Percentiles rank a stretch among this genome's conserved stretches.
Evolutionary conservation across 257 asterid genomes (phyloP).

Genomic region (Jasminum sambac): DNA sequence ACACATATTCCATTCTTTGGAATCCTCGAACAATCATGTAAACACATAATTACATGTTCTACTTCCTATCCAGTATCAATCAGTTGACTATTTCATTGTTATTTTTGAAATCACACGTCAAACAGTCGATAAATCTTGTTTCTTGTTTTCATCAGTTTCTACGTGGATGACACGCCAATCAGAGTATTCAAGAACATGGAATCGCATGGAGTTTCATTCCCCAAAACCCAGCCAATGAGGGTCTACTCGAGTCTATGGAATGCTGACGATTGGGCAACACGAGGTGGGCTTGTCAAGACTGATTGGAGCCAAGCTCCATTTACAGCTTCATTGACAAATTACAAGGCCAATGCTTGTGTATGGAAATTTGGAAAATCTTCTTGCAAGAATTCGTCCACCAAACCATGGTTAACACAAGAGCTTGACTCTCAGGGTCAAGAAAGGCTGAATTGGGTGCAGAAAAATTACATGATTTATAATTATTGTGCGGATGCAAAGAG

Average conservation of each 20-base stretch:
- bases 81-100: too few relatives aligned
- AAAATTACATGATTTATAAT: conserved; percentile 43
- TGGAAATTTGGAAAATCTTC: conserved; percentile 31
- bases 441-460: conserved; percentile 38
- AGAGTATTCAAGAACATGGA: conserved; percentile 39
- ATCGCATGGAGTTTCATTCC: conserved; percentile 30
- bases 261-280: conserved; percentile 49
- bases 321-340: conserved; percentile 25
- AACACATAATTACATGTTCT: too few relatives aligned
- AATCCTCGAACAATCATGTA: conserved; percentile 43
- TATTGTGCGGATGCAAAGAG: conserved; percentile 41
- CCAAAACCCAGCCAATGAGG: conserved; percentile 33
- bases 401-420: conserved; percentile 23
- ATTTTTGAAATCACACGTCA: background rate
- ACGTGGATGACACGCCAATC: conserved; percentile 38
- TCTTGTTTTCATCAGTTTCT: conserved; percentile 27
- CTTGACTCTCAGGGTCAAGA: conserved; percentile 22
- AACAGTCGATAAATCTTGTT: background rate
- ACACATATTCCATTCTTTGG: conserved; percentile 49
- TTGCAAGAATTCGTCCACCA: conserved; percentile 16
- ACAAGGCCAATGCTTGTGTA: conserved; percentile 33
- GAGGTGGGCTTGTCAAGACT: conserved; percentile 47
- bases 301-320: conserved; percentile 50
- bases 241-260: conserved; percentile 31
- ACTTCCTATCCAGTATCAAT: too few relatives aligned